A percentile compares a stretch with the other conserved stretches of the same genome.
Conservation (phyloP, 768 basidiomycete species). For the Boletus rubroflammeus region DNA sequence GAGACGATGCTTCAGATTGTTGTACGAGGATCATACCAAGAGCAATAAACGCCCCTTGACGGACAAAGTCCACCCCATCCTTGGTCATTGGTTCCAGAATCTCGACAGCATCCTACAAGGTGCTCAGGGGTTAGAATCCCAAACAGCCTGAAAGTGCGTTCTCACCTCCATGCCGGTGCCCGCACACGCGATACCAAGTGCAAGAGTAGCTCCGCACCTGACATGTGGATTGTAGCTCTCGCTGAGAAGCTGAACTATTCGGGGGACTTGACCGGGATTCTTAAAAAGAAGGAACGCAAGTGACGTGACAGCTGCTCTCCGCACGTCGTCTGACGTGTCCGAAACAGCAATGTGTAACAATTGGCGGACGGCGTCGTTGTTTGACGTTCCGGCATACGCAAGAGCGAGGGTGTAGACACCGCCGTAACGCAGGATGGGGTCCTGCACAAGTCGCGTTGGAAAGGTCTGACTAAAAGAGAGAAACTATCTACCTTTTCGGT, state of each 20-base stretch:
- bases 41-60: conserved; percentile 94
- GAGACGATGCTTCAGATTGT: conserved; percentile 87
- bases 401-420: conserved; percentile 96
- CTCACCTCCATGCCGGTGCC: conserved; percentile 90
- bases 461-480: background rate
- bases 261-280: conserved; percentile 91
- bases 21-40: conserved; percentile 97
- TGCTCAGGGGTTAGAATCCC: background rate
- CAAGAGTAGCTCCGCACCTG: conserved; percentile 92
- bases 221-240: conserved; percentile 99
- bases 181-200: conserved; percentile 94
- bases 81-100: conserved; percentile 98
- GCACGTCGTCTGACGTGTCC: conserved; percentile 96
- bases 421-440: conserved; percentile 95
- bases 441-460: conserved; percentile 45
- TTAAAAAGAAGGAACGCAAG: conserved; percentile 97
- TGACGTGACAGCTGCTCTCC: conserved; percentile 93
- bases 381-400: conserved; percentile 94
- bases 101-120: conserved; percentile 82
- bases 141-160: background rate
- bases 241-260: conserved; percentile 93
- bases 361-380: conserved; percentile 89
- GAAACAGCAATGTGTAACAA: conserved; percentile 96
- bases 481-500: conserved; percentile 70
- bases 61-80: conserved; percentile 96